Evolutionary conservation across 164 flowering plant species (phyloP), one percentile per base, ranked within the genome.

Genomic region (Tetrastigma voinierianum): DNA sequence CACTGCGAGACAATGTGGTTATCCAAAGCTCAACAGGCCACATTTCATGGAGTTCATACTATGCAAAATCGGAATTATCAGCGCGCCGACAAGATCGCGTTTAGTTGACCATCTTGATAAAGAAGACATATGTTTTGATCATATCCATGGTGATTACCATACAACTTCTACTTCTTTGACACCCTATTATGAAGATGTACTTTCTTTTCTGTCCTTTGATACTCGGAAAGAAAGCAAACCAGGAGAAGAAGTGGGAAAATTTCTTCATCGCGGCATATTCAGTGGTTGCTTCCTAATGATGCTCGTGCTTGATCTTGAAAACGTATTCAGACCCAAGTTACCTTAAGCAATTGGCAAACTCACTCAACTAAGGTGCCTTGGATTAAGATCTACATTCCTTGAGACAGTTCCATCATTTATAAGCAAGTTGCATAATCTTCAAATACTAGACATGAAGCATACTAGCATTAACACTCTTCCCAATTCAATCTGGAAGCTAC

Each of bases 1-100:
- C 24, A n/a, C 13, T 76, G 2, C n/a, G n/a, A 68, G 23, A 21
- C 77, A 79, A 16, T 1, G 2, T 49, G 68, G 54, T 54, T 1
- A n/a, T n/a, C n/a, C n/a, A n/a, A n/a, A n/a, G 18, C n/a, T 10
- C 58, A n/a, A n/a, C n/a, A 55, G 1, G 5, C 2, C 13, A 51
- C 65, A 9, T 60, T 47, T 67, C 48, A 48, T 52, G 9, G 44
- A 60, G 24, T 73, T 21, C 64, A 65, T 59, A 45, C 17, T 4
- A 43, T 11, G 13, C 51, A 16, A 55, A 4, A 13, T 55, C 23
- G n/a, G 58, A 17, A 0, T 3, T 11, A 3, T n/a, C 58, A 13
- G 20, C 1, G n/a, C 20, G n/a, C 12, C 12, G n/a, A 16, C 3
- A n/a, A 13, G 19, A 20, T 55, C 12, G 23, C 10, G 58, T 10